phyloP scores from a whole-genome alignment of 352 stramenopile species.

The Phytophthora macrochlamydospora region DNA sequence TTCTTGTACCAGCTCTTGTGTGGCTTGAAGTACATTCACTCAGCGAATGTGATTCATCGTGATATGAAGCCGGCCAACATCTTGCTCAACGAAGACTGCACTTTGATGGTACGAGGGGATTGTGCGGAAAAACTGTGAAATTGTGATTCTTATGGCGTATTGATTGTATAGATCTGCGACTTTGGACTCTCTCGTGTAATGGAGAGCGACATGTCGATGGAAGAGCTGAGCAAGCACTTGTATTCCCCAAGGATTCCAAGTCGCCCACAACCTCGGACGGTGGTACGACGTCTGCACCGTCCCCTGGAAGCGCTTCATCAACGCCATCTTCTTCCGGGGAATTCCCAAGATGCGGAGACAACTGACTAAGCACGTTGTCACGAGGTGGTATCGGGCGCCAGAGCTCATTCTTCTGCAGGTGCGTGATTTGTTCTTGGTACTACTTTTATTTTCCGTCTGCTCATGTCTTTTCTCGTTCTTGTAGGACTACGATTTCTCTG shows the following conservation, averaged over 20 bases:
- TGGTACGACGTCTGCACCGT: conserved; percentile 60
- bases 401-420: conserved; percentile 95
- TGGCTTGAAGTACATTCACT: conserved; percentile 97
- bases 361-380: conserved; percentile 98
- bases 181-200: conserved; percentile 87
- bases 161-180: conserved; percentile 64
- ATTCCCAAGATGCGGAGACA: conserved; percentile 88
- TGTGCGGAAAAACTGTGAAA: too few relatives aligned
- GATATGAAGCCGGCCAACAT: conserved; percentile 92
- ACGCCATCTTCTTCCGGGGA: conserved; percentile 69
- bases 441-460: not conserved
- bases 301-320: conserved; percentile 64
- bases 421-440: not conserved
- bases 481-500: conserved; percentile 95
- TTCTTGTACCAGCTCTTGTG: conserved; percentile 96
- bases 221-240: conserved; percentile 76
- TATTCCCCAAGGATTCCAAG: conserved; percentile 85
- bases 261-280: conserved; percentile 76
- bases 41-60: conserved; percentile 88
- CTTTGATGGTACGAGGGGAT: conserved; percentile 60
- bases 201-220: conserved; percentile 76
- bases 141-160: not conserved
- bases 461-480: not conserved
- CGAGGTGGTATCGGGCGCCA: conserved; percentile 96
- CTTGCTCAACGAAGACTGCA: conserved; percentile 88